Percentiles rank a stretch among this genome's conserved stretches.
phyloP scores from a whole-genome alignment of 1,284 basidiomycete species.

The Pascua sp. region DNA sequence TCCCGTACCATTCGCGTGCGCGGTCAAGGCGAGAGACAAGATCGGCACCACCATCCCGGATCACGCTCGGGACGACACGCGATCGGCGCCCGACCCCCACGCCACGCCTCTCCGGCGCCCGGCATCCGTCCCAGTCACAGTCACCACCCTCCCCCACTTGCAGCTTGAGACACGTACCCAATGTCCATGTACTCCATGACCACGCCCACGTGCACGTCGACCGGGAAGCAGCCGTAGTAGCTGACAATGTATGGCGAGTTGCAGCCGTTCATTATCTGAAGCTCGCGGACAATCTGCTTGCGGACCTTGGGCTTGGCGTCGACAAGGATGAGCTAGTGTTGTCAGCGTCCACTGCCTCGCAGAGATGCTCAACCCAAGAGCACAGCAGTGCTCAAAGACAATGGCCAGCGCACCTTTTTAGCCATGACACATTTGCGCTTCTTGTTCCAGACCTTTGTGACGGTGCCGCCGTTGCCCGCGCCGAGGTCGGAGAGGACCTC shows the following conservation, averaged over 20 bases:
- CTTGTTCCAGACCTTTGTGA: constrained; percentile 90
- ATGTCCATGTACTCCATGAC: constrained; percentile 97
- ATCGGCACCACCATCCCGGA: background rate
- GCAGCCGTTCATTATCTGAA: constrained; percentile 99
- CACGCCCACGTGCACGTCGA: constrained; percentile 96
- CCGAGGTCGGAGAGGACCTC: constrained; percentile 84
- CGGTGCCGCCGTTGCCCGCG: constrained; percentile 96
- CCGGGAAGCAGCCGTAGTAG: constrained; percentile 92
- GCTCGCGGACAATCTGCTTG: constrained; percentile 94
- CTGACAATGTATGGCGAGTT: constrained; percentile 89
- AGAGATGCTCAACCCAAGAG: background rate
- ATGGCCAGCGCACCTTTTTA: constrained; percentile 67
- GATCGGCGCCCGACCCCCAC: too few relatives aligned
- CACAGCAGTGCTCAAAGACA: background rate
- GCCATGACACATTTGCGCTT: constrained; percentile 88
- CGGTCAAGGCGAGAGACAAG: background rate
- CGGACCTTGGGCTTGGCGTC: constrained; percentile 96
- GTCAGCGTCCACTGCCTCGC: constrained; percentile 2
- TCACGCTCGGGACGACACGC: too few relatives aligned
- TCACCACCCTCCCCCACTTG: too few relatives aligned
- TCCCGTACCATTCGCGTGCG: constrained; percentile 4
- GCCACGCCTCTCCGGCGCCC: too few relatives aligned
- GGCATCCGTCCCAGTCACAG: too few relatives aligned
- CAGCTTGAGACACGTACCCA: constrained; percentile 41
- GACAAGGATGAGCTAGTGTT: constrained; percentile 82